Evolutionary conservation across 257 asterid species (phyloP).

Genomic region (Orobanche coerulescens): DNA sequence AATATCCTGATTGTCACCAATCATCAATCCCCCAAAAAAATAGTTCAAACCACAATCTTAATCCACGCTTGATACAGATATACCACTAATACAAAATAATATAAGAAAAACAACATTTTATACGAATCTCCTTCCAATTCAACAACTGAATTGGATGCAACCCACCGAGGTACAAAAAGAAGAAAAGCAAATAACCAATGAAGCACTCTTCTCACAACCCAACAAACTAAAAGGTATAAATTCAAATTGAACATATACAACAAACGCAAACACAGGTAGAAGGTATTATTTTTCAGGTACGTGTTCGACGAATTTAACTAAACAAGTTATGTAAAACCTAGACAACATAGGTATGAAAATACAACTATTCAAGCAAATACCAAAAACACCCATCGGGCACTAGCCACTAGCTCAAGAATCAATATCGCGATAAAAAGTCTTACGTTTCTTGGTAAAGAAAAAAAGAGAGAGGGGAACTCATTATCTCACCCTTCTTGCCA

Average conservation of each 20-base stretch:
- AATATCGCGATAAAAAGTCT: not conserved
- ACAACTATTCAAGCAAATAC: not conserved
- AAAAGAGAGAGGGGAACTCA: not conserved
- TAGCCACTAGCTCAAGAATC: not conserved
- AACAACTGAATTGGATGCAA: not conserved
- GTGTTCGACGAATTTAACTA: too few relatives aligned
- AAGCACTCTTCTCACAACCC: not conserved
- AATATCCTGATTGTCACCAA: slow-evolving; percentile 16
- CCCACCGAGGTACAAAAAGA: not conserved
- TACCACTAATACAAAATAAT: not conserved
- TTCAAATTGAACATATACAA: not conserved
- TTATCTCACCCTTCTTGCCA: slow-evolving; percentile 87
- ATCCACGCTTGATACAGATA: not conserved
- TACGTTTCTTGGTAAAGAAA: not conserved
- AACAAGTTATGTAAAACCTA: not conserved
- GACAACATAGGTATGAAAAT: not conserved
- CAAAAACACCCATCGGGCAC: not conserved
- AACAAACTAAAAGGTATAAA: not conserved
- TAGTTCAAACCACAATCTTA: not conserved
- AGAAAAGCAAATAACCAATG: not conserved
- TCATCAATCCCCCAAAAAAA: not conserved
- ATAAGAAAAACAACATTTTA: not conserved
- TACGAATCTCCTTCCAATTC: slow-evolving; percentile 5
- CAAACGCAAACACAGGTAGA: not conserved
- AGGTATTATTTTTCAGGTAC: too few relatives aligned